Conservation (phyloP, 139 green algal genomes). For the Coelastrella sp. region DNA sequence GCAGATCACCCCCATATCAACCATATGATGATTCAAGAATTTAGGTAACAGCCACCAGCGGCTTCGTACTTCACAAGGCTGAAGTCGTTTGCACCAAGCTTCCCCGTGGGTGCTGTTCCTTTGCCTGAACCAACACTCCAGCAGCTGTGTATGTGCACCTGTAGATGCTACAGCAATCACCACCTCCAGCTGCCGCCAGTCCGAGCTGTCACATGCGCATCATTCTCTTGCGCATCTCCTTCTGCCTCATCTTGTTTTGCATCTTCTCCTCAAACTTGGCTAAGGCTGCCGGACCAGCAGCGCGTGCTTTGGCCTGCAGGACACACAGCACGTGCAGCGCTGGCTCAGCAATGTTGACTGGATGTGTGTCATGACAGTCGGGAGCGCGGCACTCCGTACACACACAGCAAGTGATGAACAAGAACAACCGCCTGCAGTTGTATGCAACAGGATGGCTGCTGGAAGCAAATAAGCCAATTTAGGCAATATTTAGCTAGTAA, state of each 20-base stretch:
- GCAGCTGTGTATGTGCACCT: background rate
- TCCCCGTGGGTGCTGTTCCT: too few species aligned
- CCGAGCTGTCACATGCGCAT: background rate
- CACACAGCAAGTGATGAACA: background rate
- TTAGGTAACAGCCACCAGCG: too few species aligned
- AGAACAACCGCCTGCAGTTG: too few species aligned
- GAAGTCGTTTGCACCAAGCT: too few species aligned
- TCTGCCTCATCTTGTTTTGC: slow-evolving; percentile 18
- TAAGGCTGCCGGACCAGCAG: slow-evolving; percentile 21
- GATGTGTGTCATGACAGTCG: too few species aligned
- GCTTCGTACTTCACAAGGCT: too few species aligned
- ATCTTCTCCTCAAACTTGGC: slow-evolving; percentile 44
- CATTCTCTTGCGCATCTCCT: slow-evolving; percentile 31
- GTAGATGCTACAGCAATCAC: background rate
- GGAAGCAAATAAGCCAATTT: too few species aligned
- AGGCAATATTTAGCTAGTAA: too few species aligned
- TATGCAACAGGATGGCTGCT: too few species aligned
- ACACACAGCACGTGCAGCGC: background rate
- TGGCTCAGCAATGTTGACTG: background rate
- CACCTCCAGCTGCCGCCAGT: background rate
- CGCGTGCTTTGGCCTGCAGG: slow-evolving; percentile 17
- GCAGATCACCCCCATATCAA: too few species aligned
- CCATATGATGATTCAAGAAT: too few species aligned
- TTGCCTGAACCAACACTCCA: background rate
- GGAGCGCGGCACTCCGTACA: background rate